phyloP scores from a whole-genome alignment of 2,329 filamentous ascomycete genomes.

The Sordariomycetes sp. region DNA sequence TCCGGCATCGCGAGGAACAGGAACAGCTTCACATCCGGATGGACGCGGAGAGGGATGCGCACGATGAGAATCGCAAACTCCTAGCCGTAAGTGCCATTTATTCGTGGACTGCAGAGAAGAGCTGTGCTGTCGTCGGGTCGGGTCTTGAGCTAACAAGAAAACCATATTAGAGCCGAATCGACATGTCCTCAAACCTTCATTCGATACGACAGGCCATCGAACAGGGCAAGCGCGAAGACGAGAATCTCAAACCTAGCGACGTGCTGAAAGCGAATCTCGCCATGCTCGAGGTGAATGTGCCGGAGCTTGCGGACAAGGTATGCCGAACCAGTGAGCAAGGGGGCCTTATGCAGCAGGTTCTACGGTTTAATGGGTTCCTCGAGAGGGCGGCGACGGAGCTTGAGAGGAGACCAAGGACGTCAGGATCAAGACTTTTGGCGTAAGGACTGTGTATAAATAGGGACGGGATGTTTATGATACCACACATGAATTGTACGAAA shows the following conservation, averaged over 20 bases:
- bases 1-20: conserved; percentile 45
- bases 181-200: conserved; percentile 48
- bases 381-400: conserved; percentile 48
- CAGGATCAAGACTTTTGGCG: background rate
- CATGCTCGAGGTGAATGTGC: conserved; percentile 47
- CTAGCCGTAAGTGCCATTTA: background rate
- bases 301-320: conserved; percentile 42
- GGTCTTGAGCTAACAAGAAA: background rate
- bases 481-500: background rate
- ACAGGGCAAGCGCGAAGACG: conserved; percentile 35
- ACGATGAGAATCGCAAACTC: conserved; percentile 39
- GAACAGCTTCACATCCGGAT: conserved; percentile 52
- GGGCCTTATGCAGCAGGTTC: conserved; percentile 44
- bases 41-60: conserved; percentile 50
- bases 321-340: conserved; percentile 37
- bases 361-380: conserved; percentile 52
- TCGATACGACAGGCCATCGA: conserved; percentile 50
- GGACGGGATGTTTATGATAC: background rate
- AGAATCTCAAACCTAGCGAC: conserved; percentile 15
- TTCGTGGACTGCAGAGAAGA: background rate
- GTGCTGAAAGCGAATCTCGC: conserved; percentile 40
- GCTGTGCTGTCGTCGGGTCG: background rate
- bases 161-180: conserved; percentile 29
- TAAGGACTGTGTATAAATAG: background rate
- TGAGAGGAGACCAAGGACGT: conserved; percentile 23